Percentiles rank a stretch among this genome's conserved stretches.
Conservation (phyloP, 129 eudicot genomes). For the Flaveria bidentis region DNA sequence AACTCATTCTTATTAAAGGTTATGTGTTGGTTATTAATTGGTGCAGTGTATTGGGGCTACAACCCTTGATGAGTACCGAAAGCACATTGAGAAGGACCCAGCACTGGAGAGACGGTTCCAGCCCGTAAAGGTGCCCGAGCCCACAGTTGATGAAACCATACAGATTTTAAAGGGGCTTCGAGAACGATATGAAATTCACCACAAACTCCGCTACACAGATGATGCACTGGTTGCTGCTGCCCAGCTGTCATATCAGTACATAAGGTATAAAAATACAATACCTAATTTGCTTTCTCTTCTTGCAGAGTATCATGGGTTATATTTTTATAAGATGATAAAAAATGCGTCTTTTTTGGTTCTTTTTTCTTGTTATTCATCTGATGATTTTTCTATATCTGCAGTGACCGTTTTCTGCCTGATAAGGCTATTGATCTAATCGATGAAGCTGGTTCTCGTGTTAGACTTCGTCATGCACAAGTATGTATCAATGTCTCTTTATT, state of each 20-base stretch:
- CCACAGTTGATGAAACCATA: slow-evolving; percentile 85
- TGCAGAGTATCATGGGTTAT: neutral
- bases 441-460: slow-evolving; percentile 96
- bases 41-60: slow-evolving; percentile 96
- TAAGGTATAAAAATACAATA: slow-evolving; percentile 50
- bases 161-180: slow-evolving; percentile 84
- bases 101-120: slow-evolving; percentile 90
- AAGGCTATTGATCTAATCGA: slow-evolving; percentile 90
- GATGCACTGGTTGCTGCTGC: slow-evolving; percentile 92
- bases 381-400: slow-evolving; percentile 30
- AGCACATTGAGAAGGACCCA: slow-evolving; percentile 94
- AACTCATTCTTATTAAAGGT: neutral
- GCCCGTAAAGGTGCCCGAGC: slow-evolving; percentile 98
- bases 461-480: slow-evolving; percentile 93
- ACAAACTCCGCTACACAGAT: slow-evolving; percentile 93
- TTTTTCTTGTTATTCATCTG: neutral
- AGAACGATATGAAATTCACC: slow-evolving; percentile 91
- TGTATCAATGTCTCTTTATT: neutral
- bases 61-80: slow-evolving; percentile 89
- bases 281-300: neutral
- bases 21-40: neutral
- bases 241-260: slow-evolving; percentile 78
- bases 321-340: neutral
- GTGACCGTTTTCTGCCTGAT: slow-evolving; percentile 95
- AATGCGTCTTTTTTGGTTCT: neutral